phyloP scores from a whole-genome alignment of 768 basidiomycete species.

The Podaxis pistillaris region DNA sequence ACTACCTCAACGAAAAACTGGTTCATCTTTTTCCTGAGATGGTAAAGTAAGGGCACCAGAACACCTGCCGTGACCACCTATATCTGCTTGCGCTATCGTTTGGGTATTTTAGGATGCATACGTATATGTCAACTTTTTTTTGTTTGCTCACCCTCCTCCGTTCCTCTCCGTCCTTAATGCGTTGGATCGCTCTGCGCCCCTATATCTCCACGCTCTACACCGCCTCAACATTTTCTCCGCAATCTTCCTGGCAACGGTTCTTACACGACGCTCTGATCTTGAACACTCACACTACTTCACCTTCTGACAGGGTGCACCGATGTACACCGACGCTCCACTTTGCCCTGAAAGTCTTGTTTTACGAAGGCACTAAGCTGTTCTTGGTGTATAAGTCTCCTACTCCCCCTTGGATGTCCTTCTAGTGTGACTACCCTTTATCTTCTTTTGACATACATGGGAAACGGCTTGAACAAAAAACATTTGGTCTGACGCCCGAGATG shows the following conservation, averaged over 20 bases:
- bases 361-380: background rate
- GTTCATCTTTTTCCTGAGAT: background rate
- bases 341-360: background rate
- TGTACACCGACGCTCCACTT: background rate
- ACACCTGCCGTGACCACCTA: background rate
- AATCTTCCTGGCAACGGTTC: too few relatives aligned
- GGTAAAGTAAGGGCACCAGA: background rate
- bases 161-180: background rate
- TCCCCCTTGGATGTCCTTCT: background rate
- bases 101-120: background rate
- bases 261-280: background rate
- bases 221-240: too few relatives aligned
- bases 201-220: too few relatives aligned
- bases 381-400: background rate
- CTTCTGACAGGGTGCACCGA: background rate
- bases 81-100: background rate
- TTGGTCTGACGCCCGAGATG: too few relatives aligned
- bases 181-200: too few relatives aligned
- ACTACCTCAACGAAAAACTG: too few relatives aligned
- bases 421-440: background rate
- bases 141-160: background rate
- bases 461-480: background rate
- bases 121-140: background rate
- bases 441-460: slow-evolving; percentile 1
- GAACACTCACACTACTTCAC: background rate